Conservation (phyloP, 441 rosid genomes). For the Erodium trifolium region DNA sequence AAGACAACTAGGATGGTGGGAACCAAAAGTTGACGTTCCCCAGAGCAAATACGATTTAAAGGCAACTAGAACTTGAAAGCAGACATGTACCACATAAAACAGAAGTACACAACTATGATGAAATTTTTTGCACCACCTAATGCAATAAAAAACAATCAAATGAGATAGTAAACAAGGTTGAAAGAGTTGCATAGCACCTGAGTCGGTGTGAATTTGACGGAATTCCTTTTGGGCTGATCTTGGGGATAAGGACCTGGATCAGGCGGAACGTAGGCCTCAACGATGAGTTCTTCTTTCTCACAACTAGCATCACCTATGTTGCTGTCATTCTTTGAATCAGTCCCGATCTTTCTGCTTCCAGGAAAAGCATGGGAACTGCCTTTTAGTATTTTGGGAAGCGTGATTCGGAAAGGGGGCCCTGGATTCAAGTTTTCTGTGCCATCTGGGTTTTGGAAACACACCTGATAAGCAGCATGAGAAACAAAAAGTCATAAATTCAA, state of each 20-base stretch:
- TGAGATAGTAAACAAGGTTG: constrained; percentile 12
- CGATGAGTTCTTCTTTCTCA: constrained; percentile 64
- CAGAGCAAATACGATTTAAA: background rate
- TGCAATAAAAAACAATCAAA: constrained; percentile 12
- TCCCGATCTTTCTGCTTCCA: constrained; percentile 54
- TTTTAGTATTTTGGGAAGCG: constrained; percentile 69
- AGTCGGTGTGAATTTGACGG: constrained; percentile 90
- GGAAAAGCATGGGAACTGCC: constrained; percentile 62
- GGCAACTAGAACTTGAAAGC: background rate
- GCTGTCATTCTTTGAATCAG: constrained; percentile 37
- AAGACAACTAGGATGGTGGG: too few species aligned
- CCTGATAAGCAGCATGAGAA: constrained; percentile 34
- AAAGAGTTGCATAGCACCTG: constrained; percentile 50
- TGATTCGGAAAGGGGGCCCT: constrained; percentile 73
- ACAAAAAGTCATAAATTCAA: constrained; percentile 10
- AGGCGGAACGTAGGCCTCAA: constrained; percentile 86
- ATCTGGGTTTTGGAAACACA: constrained; percentile 57
- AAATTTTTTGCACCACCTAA: background rate
- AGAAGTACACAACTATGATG: constrained; percentile 1
- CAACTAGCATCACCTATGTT: constrained; percentile 40
- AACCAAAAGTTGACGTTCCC: background rate
- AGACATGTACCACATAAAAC: background rate
- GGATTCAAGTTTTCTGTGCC: constrained; percentile 61
- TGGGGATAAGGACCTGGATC: constrained; percentile 99
- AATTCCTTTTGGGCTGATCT: constrained; percentile 95